Evolutionary conservation across 768 basidiomycete genomes (phyloP).

Genomic region (Butyriboletus loyo): DNA sequence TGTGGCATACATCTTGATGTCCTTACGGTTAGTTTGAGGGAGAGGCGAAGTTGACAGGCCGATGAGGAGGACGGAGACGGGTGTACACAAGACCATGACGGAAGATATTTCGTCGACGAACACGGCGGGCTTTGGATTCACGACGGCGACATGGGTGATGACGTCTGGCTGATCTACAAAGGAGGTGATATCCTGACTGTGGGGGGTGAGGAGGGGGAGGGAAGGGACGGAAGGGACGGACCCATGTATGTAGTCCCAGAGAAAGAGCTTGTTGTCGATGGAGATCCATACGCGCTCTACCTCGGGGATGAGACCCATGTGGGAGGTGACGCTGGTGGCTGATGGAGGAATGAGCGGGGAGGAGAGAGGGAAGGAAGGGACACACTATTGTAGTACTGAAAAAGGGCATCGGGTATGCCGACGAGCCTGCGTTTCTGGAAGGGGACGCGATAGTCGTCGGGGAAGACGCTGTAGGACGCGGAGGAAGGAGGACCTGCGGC

Average conservation of each 20-base stretch:
- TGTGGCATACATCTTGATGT: conserved; percentile 87
- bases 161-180: conserved; percentile 89
- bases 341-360: conserved; percentile 16
- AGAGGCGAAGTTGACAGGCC: conserved; percentile 61
- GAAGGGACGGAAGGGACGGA: conserved; percentile 37
- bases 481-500: conserved; percentile 66
- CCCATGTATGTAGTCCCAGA: conserved; percentile 98
- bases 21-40: conserved; percentile 50
- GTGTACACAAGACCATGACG: conserved; percentile 88
- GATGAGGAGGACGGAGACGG: conserved; percentile 76
- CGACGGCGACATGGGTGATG: conserved; percentile 85
- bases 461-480: conserved; percentile 74
- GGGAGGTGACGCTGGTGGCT: conserved; percentile 69
- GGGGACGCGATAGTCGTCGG: conserved; percentile 74
- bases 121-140: conserved; percentile 79
- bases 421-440: conserved; percentile 76
- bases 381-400: conserved; percentile 75
- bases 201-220: conserved; percentile 4
- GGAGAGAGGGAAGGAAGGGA: conserved; percentile 5
- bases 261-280: conserved; percentile 87
- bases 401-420: conserved; percentile 74
- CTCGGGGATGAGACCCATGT: conserved; percentile 90
- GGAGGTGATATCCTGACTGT: conserved; percentile 86
- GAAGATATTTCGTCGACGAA: conserved; percentile 92
- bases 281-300: conserved; percentile 96